These are phyloP conservation scores for Zopfochytrium polystomum DNA, from an alignment of 371 early-diverging fungal genomes.

Conservation along the genomic window DNA sequence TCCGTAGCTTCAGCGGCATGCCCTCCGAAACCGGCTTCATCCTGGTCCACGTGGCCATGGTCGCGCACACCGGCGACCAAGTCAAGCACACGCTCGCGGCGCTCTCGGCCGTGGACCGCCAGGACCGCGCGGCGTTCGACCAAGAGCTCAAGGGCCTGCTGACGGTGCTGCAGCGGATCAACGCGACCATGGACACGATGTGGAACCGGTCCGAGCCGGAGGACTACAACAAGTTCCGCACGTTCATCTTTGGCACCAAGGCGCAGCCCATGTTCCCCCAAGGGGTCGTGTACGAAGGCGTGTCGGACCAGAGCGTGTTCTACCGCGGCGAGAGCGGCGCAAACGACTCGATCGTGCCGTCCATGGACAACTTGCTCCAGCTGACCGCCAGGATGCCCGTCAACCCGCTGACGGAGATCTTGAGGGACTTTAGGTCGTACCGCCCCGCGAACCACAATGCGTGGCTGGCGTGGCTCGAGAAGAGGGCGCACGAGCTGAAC, in stretches of 20 bases:
- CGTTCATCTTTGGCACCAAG: conserved; percentile 86
- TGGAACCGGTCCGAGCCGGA: conserved; percentile 67
- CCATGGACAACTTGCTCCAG: conserved; percentile 78
- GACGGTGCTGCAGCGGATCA: conserved; percentile 62
- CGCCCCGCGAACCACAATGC: conserved; percentile 74
- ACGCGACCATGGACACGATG: conserved; percentile 73
- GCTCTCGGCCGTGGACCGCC: conserved; percentile 52
- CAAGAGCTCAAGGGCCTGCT: conserved; percentile 55
- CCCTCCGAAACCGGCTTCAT: conserved; percentile 62
- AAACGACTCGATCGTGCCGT: conserved; percentile 83
- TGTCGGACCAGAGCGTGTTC: conserved; percentile 56
- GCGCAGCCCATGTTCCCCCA: conserved; percentile 52
- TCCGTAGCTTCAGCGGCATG: conserved; percentile 73
- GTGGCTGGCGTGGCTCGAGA: conserved; percentile 67
- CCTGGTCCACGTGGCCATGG: conserved; percentile 78
- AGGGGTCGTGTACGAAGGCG: conserved; percentile 81
- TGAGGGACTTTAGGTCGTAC: conserved; percentile 74
- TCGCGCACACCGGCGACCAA: conserved; percentile 65
- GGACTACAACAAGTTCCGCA: conserved; percentile 78
- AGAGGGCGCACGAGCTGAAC: conserved; percentile 26
- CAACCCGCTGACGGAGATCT: conserved; percentile 74
- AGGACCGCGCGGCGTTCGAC: conserved; percentile 63
- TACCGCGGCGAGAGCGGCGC: conserved; percentile 86
- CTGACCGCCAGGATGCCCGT: conserved; percentile 74
- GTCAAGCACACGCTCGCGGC: conserved; percentile 60